These are phyloP conservation scores for Boletellus sp. DNA, from an alignment of 768 basidiomycete species.

Conservation along the genomic window DNA sequence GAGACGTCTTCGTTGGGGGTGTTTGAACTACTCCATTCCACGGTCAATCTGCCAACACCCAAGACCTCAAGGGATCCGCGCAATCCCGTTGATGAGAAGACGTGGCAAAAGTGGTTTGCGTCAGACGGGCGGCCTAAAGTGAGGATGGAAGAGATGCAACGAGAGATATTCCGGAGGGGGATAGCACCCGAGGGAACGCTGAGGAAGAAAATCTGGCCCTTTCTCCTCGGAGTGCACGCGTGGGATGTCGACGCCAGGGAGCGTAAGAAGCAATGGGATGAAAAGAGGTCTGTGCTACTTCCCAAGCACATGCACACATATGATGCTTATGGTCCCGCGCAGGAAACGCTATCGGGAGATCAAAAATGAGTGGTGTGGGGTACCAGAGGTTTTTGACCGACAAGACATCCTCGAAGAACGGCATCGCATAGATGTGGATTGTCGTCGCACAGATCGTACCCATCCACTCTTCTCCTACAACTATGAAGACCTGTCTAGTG, in stretches of 20 bases:
- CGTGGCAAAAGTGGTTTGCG: constrained; percentile 81
- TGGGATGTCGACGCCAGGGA: constrained; percentile 72
- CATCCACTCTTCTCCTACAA: constrained; percentile 78
- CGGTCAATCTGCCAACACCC: constrained; percentile 76
- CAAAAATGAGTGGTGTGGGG: constrained; percentile 81
- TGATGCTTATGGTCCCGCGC: constrained; percentile 10
- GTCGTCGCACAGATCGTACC: constrained; percentile 91
- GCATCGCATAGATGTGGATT: constrained; percentile 96
- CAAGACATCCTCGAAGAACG: constrained; percentile 83
- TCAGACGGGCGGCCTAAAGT: constrained; percentile 64
- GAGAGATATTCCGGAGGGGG: constrained; percentile 78
- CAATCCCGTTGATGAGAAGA: constrained; percentile 69
- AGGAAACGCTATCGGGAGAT: constrained; percentile 68
- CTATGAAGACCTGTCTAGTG: constrained; percentile 32
- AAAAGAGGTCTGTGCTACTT: constrained; percentile 48
- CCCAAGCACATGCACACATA: background rate
- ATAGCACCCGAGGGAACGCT: constrained; percentile 50
- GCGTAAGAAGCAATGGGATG: constrained; percentile 57
- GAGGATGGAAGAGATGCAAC: constrained; percentile 62
- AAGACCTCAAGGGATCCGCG: constrained; percentile 77
- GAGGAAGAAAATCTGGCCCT: constrained; percentile 85
- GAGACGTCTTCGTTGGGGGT: constrained; percentile 78
- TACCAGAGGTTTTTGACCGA: constrained; percentile 76
- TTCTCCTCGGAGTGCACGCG: constrained; percentile 75
- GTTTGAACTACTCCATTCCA: constrained; percentile 81